Base-by-base conservation (phyloP, 2,329 filamentous ascomycete species). In the Penicillium sp. region DNA sequence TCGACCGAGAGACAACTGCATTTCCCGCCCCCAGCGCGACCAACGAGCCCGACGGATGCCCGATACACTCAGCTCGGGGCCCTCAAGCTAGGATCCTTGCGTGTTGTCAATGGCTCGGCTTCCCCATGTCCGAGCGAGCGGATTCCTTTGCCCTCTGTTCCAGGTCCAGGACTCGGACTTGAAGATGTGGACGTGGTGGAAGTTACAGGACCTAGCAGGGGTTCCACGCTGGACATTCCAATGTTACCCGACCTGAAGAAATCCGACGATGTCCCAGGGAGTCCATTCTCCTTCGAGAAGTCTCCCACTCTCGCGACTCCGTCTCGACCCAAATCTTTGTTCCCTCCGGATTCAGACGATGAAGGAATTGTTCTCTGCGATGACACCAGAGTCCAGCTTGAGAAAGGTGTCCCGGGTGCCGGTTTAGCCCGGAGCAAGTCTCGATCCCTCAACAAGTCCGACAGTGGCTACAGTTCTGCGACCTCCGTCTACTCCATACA, bases 61-160 rank as follows among this genome's bases (percentile, higher is more conserved):
- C 39, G 64, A 58, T 72, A 72, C 48, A 70, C 69, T n/a, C 69
- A 72, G 48, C 50, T 72, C n/a, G 69, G 69, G 14, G 63, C 63
- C 6, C 58, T 72, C n/a, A 71, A 71, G 41, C 52, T 69, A 19
- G 69, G 69, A 9, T 71, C 69, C n/a, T 46, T 72, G 27, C 66
- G 69, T 18, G 66, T 72, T 7, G 69, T 72, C 6, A 72, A 72
- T 47, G 65, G 66, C 4, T 65, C 66, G 18, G 59, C 59, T n/a
- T 72, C 69, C 10, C 68, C 69, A 9, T 68, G 65, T 28, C 61
- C 68, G 10, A 72, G 67, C 49, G 66, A 71, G 25, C 63, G 66
- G 18, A 53, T 59, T 35, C 59, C 55, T 16, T 47, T 66, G 19
- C 25, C 59, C 29, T 40, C 38, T 30, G 49, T 46, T 33, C 41